Evolutionary conservation across 2,329 filamentous ascomycete genomes (phyloP).

Genomic region (Chaetomium sp.): DNA sequence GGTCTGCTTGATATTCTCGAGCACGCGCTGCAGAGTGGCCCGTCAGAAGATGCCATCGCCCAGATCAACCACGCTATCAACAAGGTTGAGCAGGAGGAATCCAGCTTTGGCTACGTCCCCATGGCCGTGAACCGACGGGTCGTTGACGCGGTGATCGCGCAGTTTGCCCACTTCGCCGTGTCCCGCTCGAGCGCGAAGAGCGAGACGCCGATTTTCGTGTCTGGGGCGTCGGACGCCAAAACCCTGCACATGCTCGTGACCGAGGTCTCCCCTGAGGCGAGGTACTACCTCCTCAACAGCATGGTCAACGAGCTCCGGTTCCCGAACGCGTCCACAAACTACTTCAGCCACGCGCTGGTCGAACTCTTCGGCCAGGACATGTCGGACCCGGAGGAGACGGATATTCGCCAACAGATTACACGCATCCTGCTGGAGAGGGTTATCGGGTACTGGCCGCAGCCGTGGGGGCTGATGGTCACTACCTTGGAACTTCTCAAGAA

Average conservation of each 20-base stretch:
- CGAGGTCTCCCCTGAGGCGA: constrained; percentile 66
- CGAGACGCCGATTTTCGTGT: constrained; percentile 57
- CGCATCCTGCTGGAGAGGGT: constrained; percentile 82
- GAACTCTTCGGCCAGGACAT: constrained; percentile 76
- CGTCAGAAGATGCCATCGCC: constrained; percentile 66
- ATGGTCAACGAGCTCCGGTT: constrained; percentile 90
- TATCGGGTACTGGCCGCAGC: constrained; percentile 83
- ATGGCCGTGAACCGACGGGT: constrained; percentile 64
- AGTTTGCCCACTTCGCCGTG: constrained; percentile 69
- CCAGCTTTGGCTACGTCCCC: constrained; percentile 59
- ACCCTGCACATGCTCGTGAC: constrained; percentile 71
- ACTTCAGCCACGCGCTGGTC: constrained; percentile 80
- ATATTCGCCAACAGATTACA: constrained; percentile 85
- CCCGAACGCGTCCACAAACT: constrained; percentile 83
- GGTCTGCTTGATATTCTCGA: constrained; percentile 56
- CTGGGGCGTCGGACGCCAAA: constrained; percentile 60
- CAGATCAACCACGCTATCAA: constrained; percentile 70
- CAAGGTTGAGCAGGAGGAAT: constrained; percentile 49
- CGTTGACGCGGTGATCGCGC: constrained; percentile 76
- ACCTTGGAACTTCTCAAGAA: constrained; percentile 88
- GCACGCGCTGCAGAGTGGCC: constrained; percentile 53
- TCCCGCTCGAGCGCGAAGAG: constrained; percentile 48
- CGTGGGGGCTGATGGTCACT: constrained; percentile 89
- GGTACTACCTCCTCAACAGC: constrained; percentile 77
- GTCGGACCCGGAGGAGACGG: constrained; percentile 66